A percentile compares a stretch with the other conserved stretches of the same genome.
phyloP scores from a whole-genome alignment of 208 protist species.

The Crithidia expoeki region DNA sequence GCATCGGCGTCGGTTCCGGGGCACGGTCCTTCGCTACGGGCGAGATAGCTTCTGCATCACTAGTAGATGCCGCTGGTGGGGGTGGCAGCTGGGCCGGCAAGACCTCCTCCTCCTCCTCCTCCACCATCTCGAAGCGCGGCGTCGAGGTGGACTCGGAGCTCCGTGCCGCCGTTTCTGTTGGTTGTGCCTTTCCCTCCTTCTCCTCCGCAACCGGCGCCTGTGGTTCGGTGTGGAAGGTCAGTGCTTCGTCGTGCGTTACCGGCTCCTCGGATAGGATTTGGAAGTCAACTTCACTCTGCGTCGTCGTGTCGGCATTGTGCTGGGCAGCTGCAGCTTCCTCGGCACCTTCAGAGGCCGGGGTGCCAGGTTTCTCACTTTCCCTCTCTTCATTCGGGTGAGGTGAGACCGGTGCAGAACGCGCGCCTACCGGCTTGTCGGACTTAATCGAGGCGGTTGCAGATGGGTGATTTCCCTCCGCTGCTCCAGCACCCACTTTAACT shows the following conservation, averaged over 20 bases:
- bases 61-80: not conserved
- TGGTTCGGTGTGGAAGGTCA: conserved; percentile 13
- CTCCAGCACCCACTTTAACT: not conserved
- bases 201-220: not conserved
- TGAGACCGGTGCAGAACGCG: not conserved
- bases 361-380: not conserved
- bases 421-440: not conserved
- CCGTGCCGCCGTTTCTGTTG: not conserved
- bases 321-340: not conserved
- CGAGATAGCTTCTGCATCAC: conserved; percentile 1
- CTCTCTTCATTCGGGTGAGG: not conserved
- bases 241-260: conserved; percentile 4
- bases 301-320: not conserved
- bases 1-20: conserved; percentile 16
- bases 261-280: conserved; percentile 11
- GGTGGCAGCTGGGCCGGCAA: not conserved
- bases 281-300: conserved; percentile 21
- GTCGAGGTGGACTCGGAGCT: not conserved
- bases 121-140: not conserved
- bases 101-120: conserved; percentile 12
- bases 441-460: not conserved
- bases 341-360: not conserved
- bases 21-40: conserved; percentile 14
- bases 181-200: not conserved
- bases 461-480: not conserved